Evolutionary conservation across 2,329 filamentous ascomycete species (phyloP).

Genomic region (Paecilomyces sp.): DNA sequence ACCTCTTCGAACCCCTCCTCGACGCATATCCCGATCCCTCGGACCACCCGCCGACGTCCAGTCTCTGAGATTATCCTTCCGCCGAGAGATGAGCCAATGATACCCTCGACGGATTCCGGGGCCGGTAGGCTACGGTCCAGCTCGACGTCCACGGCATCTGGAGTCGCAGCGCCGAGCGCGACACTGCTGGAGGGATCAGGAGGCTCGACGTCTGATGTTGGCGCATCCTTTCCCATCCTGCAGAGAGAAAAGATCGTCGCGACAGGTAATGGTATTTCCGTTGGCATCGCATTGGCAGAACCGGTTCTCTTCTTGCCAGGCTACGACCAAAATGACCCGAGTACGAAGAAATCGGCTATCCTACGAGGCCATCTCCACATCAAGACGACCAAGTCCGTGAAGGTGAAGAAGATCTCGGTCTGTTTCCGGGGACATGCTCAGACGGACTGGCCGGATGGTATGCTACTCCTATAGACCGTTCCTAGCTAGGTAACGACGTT

Average conservation of each 20-base stretch:
- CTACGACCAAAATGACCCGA: slow-evolving; percentile 42
- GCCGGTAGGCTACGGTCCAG: slow-evolving; percentile 18
- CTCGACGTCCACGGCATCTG: slow-evolving; percentile 20
- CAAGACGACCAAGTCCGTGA: slow-evolving; percentile 78
- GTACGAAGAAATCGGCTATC: slow-evolving; percentile 66
- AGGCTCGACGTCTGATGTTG: slow-evolving; percentile 17
- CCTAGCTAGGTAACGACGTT: neutral
- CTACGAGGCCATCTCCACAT: slow-evolving; percentile 77
- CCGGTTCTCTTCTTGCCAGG: slow-evolving; percentile 44
- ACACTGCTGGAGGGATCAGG: slow-evolving; percentile 12
- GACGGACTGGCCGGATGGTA: slow-evolving; percentile 92
- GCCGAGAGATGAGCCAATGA: slow-evolving; percentile 25
- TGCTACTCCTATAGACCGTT: slow-evolving; percentile 1
- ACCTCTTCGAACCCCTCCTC: slow-evolving; percentile 18
- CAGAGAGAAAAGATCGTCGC: slow-evolving; percentile 42
- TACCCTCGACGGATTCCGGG: slow-evolving; percentile 13
- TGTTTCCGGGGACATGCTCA: slow-evolving; percentile 78
- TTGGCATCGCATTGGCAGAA: slow-evolving; percentile 41
- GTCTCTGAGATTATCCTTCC: slow-evolving; percentile 29
- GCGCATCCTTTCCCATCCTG: slow-evolving; percentile 25
- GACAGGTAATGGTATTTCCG: slow-evolving; percentile 41
- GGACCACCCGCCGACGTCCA: slow-evolving; percentile 19
- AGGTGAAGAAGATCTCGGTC: slow-evolving; percentile 84
- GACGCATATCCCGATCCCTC: slow-evolving; percentile 12
- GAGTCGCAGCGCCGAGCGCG: slow-evolving; percentile 10